These are phyloP conservation scores for Tetraselmis chui DNA, from an alignment of 139 green algal genomes.

Conservation along the genomic window DNA sequence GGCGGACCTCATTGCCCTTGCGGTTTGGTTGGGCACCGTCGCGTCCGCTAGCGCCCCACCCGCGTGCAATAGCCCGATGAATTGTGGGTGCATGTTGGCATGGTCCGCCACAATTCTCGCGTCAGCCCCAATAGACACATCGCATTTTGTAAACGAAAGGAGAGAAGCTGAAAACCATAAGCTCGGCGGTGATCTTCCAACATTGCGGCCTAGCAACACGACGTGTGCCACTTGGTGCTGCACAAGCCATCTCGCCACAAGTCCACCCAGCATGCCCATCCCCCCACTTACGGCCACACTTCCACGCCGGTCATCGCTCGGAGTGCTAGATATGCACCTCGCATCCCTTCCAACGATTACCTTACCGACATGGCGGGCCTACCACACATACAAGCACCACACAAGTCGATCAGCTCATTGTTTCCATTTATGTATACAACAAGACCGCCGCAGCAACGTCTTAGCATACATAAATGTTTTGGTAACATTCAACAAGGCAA, in stretches of 20 bases:
- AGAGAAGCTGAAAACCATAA: not conserved
- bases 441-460: not conserved
- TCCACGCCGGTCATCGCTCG: not conserved
- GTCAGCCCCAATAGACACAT: not conserved
- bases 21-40: slow-evolving; percentile 35
- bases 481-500: not conserved
- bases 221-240: not conserved
- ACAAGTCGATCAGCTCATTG: not conserved
- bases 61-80: slow-evolving; percentile 45
- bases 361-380: not conserved
- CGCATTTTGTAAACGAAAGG: not conserved
- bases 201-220: not conserved
- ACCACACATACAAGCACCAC: not conserved
- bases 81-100: not conserved
- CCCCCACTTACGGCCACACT: slow-evolving; percentile 53
- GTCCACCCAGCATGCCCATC: slow-evolving; percentile 51
- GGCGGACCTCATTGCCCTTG: not conserved
- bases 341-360: not conserved
- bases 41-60: slow-evolving; percentile 56
- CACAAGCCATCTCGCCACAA: slow-evolving; percentile 26
- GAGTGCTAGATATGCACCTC: not conserved
- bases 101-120: not conserved
- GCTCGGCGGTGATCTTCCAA: not conserved
- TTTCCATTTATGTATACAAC: not conserved
- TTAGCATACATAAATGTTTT: not conserved